phyloP scores from a whole-genome alignment of 805 yeast genomes.

The Pichia insulana region DNA sequence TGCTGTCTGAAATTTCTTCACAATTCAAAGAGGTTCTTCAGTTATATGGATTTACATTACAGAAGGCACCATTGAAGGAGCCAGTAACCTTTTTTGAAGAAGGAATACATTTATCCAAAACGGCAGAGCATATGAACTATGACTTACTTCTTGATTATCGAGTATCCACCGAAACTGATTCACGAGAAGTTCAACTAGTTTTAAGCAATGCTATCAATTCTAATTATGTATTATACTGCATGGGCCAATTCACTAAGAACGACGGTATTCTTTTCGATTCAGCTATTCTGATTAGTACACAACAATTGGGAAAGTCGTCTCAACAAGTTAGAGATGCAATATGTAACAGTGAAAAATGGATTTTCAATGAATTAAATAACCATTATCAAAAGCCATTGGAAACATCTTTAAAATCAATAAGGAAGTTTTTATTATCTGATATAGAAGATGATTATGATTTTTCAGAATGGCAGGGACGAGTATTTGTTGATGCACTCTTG shows the following conservation, averaged over 20 bases:
- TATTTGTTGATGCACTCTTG: slow-evolving; percentile 4
- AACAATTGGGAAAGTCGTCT: not conserved
- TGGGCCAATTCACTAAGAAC: slow-evolving; percentile 5
- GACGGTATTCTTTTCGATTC: slow-evolving; percentile 7
- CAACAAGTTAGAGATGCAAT: not conserved
- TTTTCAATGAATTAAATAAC: slow-evolving; percentile 3
- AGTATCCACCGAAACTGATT: not conserved
- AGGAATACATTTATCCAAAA: slow-evolving; percentile 8
- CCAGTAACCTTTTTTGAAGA: not conserved
- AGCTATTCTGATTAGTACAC: not conserved
- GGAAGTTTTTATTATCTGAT: too few relatives aligned
- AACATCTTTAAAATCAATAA: not conserved
- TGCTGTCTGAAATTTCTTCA: not conserved
- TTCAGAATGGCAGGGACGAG: slow-evolving; percentile 1
- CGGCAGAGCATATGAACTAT: not conserved
- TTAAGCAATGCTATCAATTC: not conserved
- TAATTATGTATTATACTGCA: slow-evolving; percentile 1
- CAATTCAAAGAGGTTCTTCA: slow-evolving; percentile 3
- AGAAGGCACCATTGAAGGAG: slow-evolving; percentile 5
- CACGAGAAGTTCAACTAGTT: slow-evolving; percentile 9
- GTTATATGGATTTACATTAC: slow-evolving; percentile 6
- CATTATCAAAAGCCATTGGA: slow-evolving; percentile 5
- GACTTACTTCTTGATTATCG: slow-evolving; percentile 10
- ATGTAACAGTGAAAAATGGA: not conserved
- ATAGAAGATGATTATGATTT: not conserved